phyloP scores from a whole-genome alignment of 768 basidiomycete genomes.

The Hygrocybe coccinea region DNA sequence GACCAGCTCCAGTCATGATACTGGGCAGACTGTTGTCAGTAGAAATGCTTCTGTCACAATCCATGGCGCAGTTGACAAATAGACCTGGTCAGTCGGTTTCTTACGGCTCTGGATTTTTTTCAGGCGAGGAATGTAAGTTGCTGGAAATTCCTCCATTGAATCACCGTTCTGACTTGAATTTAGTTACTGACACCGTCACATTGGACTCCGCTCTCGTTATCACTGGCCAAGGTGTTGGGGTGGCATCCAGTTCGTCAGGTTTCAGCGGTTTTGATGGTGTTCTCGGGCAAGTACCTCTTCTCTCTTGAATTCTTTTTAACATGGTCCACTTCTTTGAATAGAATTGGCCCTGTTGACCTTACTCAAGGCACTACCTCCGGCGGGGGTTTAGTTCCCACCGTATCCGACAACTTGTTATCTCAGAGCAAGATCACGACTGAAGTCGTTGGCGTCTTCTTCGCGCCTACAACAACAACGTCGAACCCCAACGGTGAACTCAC shows the following conservation, averaged over 20 bases:
- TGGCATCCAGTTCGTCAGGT: constrained; percentile 31
- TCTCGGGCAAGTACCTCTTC: constrained; percentile 36
- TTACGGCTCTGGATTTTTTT: constrained; percentile 44
- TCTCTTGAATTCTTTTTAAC: background rate
- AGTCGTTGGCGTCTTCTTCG: constrained; percentile 35
- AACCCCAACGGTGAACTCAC: constrained; percentile 22
- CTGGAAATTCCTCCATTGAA: background rate
- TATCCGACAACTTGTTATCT: constrained; percentile 37
- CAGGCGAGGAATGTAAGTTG: constrained; percentile 26
- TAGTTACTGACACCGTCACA: constrained; percentile 38
- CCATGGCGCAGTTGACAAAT: no score
- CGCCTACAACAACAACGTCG: constrained; percentile 28
- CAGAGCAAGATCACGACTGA: constrained; percentile 28
- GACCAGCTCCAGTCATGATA: constrained; percentile 37
- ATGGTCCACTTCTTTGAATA: constrained; percentile 19
- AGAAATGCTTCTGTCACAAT: no score
- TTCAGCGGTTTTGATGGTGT: constrained; percentile 43
- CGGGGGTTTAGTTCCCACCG: constrained; percentile 37
- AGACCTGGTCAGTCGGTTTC: constrained; percentile 37
- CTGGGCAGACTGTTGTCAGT: constrained; percentile 14
- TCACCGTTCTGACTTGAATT: constrained; percentile 2
- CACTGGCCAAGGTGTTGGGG: constrained; percentile 43
- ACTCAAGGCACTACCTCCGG: constrained; percentile 30
- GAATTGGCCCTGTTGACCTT: constrained; percentile 43
- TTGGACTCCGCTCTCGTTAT: constrained; percentile 38